Evolutionary conservation across 495 filamentous ascomycete species (phyloP).

Genomic region (Aspergillus heteromorphus): DNA sequence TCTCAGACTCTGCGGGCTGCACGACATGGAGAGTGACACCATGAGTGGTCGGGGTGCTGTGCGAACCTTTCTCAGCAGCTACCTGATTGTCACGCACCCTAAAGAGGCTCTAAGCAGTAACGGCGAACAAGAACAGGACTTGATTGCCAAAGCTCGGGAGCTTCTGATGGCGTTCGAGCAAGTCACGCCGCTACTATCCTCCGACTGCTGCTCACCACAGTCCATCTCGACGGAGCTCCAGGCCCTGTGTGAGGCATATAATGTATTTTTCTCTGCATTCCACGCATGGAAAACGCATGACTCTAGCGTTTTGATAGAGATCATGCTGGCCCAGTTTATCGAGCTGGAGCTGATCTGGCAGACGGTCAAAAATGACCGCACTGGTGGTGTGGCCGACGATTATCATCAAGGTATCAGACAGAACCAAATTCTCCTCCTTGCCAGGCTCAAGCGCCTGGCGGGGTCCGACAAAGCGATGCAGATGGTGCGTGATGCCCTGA

Average conservation of each 20-base stretch:
- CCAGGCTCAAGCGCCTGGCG: slow-evolving; percentile 82
- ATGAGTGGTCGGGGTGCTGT: slow-evolving; percentile 73
- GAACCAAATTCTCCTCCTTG: slow-evolving; percentile 85
- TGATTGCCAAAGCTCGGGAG: slow-evolving; percentile 83
- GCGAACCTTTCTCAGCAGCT: slow-evolving; percentile 87
- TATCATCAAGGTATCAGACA: slow-evolving; percentile 90
- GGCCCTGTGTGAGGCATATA: slow-evolving; percentile 55
- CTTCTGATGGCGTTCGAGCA: slow-evolving; percentile 79
- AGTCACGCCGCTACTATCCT: slow-evolving; percentile 56
- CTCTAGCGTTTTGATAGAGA: slow-evolving; percentile 80
- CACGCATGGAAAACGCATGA: slow-evolving; percentile 93
- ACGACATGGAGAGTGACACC: slow-evolving; percentile 62
- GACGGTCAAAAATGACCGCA: slow-evolving; percentile 84
- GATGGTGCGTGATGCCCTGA: slow-evolving; percentile 77
- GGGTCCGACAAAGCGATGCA: slow-evolving; percentile 76
- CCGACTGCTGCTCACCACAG: slow-evolving; percentile 40
- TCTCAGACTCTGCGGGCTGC: slow-evolving; percentile 69
- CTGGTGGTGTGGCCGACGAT: slow-evolving; percentile 78
- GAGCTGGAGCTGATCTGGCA: slow-evolving; percentile 95
- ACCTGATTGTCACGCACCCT: slow-evolving; percentile 88
- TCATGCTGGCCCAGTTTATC: slow-evolving; percentile 93
- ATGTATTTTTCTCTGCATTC: slow-evolving; percentile 84
- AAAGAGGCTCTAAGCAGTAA: slow-evolving; percentile 84
- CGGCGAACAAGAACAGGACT: slow-evolving; percentile 80
- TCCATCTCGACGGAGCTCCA: slow-evolving; percentile 40